These are phyloP conservation scores for Ustilago lituana DNA, from an alignment of 1,284 basidiomycete species.

Conservation along the genomic window DNA sequence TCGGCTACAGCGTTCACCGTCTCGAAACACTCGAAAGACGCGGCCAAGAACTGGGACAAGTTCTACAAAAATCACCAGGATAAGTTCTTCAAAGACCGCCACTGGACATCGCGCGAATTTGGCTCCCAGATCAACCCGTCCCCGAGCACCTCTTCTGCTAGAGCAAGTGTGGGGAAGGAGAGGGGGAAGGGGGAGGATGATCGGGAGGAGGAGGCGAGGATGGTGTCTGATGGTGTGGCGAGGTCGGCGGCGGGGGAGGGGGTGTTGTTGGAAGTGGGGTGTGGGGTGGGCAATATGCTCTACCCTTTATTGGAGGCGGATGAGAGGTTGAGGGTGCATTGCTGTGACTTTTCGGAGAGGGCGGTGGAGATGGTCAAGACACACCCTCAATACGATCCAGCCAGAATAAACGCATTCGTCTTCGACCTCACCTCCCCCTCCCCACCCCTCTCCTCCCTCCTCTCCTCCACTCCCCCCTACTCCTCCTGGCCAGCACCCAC, in stretches of 20 bases:
- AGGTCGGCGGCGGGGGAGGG: slow-evolving; percentile 14
- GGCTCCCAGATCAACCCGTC: slow-evolving; percentile 11
- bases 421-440: slow-evolving; percentile 58
- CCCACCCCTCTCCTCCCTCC: slow-evolving; percentile 2
- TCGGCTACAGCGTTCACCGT: slow-evolving; percentile 53
- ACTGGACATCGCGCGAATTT: slow-evolving; percentile 68
- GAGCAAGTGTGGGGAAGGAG: neutral
- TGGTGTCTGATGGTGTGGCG: slow-evolving; percentile 1
- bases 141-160: slow-evolving; percentile 7
- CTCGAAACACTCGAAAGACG: slow-evolving; percentile 57
- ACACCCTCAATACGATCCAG: slow-evolving; percentile 53
- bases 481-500: slow-evolving; percentile 32
- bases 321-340: slow-evolving; percentile 54
- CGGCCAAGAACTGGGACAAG: slow-evolving; percentile 64
- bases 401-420: slow-evolving; percentile 65
- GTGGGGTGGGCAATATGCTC: slow-evolving; percentile 66
- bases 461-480: neutral
- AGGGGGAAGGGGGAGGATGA: slow-evolving; percentile 21
- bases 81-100: slow-evolving; percentile 68
- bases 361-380: slow-evolving; percentile 62
- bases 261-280: slow-evolving; percentile 64
- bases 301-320: slow-evolving; percentile 60
- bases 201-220: slow-evolving; percentile 27
- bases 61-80: slow-evolving; percentile 67
- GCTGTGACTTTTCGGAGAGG: slow-evolving; percentile 64